These are phyloP conservation scores for Solidago caesia DNA, from an alignment of 129 eudicot species.

Conservation along the genomic window DNA sequence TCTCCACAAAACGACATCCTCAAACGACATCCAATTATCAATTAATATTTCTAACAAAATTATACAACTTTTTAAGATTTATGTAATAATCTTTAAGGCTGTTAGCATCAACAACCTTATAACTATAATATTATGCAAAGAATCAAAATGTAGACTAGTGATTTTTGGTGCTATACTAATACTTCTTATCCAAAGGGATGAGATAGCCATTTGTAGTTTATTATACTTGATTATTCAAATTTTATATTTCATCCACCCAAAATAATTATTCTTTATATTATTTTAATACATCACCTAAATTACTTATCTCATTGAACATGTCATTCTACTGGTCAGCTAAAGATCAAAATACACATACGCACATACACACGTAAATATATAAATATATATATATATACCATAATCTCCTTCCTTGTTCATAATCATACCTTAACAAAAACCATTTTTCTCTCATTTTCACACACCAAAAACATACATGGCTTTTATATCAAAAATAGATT, in stretches of 20 bases:
- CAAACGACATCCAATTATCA: too few species aligned
- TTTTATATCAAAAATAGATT: constrained; percentile 23
- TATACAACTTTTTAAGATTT: too few species aligned
- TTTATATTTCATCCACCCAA: background rate
- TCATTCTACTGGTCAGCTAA: constrained; percentile 11
- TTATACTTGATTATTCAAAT: background rate
- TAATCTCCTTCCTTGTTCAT: constrained; percentile 3
- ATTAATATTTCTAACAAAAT: too few species aligned
- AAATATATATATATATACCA: background rate
- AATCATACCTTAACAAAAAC: constrained; percentile 10
- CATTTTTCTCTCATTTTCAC: constrained; percentile 14
- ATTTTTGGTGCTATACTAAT: background rate
- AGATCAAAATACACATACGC: background rate
- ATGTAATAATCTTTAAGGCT: too few species aligned
- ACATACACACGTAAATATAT: background rate
- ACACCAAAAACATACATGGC: constrained; percentile 38
- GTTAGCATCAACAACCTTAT: too few species aligned
- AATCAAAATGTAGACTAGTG: constrained; percentile 4
- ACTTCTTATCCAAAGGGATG: constrained; percentile 17
- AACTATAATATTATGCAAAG: background rate
- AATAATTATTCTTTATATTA: background rate
- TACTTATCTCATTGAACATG: background rate
- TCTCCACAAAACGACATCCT: too few species aligned
- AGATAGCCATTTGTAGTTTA: background rate
- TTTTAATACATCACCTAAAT: background rate